phyloP scores from a whole-genome alignment of 208 protist genomes.

The Naegleria lovaniensis region DNA sequence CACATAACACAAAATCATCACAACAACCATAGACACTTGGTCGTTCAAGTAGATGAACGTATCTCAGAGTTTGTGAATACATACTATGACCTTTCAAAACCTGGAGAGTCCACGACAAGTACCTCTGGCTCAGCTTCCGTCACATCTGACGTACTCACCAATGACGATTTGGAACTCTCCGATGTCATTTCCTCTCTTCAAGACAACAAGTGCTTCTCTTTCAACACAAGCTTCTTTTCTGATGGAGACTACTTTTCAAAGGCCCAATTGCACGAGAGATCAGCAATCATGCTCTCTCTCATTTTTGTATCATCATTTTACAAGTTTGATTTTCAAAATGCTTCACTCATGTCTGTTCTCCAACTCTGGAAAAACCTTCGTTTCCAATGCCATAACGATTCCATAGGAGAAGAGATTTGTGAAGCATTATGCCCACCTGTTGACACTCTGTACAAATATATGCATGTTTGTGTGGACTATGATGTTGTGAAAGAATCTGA shows the following conservation, averaged over 20 bases:
- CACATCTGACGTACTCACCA: not conserved
- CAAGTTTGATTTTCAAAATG: not conserved
- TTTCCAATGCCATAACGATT: not conserved
- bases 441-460: slow-evolving; percentile 19
- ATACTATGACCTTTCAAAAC: not conserved
- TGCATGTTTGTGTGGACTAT: not conserved
- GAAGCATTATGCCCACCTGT: slow-evolving; percentile 7
- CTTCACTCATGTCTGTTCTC: not conserved
- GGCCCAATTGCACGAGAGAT: not conserved
- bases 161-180: not conserved
- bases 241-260: not conserved
- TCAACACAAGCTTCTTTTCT: not conserved
- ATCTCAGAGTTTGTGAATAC: not conserved
- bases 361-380: not conserved
- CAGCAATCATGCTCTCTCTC: not conserved
- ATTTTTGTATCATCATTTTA: slow-evolving; percentile 18
- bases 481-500: slow-evolving; percentile 13
- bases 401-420: not conserved
- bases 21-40: not conserved
- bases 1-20: not conserved
- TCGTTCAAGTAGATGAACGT: not conserved
- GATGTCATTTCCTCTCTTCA: not conserved
- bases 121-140: not conserved
- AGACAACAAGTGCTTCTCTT: not conserved
- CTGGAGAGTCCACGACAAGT: not conserved